Percentiles rank a stretch among this genome's conserved stretches.
These are phyloP conservation scores for Trebouxia sp. DNA, from an alignment of 139 green algal genomes.

Conservation along the genomic window DNA sequence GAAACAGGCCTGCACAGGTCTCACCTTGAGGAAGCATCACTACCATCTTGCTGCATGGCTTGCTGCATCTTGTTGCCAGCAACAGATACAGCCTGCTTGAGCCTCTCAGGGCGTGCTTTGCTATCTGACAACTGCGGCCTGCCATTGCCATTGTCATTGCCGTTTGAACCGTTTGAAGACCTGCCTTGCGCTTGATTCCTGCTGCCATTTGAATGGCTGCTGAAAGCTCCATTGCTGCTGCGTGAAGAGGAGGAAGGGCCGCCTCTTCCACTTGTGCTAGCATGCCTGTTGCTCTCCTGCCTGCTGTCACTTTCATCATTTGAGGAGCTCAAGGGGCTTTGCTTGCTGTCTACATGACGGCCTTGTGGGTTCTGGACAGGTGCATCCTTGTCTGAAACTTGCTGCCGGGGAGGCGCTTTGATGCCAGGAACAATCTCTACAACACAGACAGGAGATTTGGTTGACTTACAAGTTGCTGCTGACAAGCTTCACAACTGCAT, in stretches of 20 bases:
- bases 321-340: too few species aligned
- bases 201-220: too few species aligned
- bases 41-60: not conserved
- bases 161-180: not conserved
- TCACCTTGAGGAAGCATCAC: not conserved
- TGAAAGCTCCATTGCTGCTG: not conserved
- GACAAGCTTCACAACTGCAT: too few species aligned
- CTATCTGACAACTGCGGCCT: not conserved
- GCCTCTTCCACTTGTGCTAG: not conserved
- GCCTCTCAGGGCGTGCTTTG: not conserved
- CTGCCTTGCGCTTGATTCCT: not conserved
- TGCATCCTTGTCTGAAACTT: not conserved
- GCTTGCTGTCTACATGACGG: not conserved
- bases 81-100: conserved; percentile 3
- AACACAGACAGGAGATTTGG: not conserved
- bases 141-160: not conserved
- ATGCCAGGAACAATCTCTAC: not conserved
- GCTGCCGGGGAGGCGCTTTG: not conserved
- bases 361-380: not conserved
- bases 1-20: too few species aligned
- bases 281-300: conserved; percentile 10
- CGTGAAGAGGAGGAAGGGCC: not conserved
- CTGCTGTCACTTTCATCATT: too few species aligned
- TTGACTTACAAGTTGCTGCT: too few species aligned
- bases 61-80: conserved; percentile 25